These are phyloP conservation scores for Suillus brevipes DNA, from an alignment of 768 basidiomycete species.

Conservation along the genomic window DNA sequence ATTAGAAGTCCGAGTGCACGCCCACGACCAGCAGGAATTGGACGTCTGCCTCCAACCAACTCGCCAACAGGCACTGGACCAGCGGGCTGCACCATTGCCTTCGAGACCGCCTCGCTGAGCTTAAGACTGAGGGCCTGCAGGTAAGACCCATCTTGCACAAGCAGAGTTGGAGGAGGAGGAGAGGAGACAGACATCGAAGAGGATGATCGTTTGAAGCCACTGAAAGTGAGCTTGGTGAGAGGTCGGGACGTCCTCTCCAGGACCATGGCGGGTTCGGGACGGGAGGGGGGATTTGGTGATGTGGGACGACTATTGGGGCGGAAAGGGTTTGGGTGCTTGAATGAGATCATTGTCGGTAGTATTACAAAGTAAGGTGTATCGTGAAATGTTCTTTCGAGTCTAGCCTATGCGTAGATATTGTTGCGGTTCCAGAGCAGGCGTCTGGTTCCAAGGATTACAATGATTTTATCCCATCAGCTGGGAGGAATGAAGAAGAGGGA, in stretches of 20 bases:
- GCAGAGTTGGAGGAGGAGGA: constrained; percentile 38
- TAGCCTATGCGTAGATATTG: constrained; percentile 3
- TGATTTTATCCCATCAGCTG: constrained; percentile 46
- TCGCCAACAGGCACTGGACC: constrained; percentile 54
- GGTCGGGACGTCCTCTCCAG: constrained; percentile 51
- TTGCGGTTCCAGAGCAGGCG: constrained; percentile 32
- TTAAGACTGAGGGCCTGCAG: constrained; percentile 74
- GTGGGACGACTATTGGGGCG: constrained; percentile 63
- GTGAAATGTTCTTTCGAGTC: not conserved
- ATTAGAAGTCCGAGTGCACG: constrained; percentile 66
- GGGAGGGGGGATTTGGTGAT: constrained; percentile 50
- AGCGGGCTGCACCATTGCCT: constrained; percentile 65
- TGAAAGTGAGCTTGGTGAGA: constrained; percentile 58
- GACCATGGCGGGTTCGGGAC: constrained; percentile 31
- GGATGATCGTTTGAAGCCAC: constrained; percentile 57
- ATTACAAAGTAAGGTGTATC: constrained; percentile 1
- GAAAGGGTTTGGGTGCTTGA: constrained; percentile 68
- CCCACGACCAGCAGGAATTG: constrained; percentile 76
- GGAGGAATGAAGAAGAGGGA: constrained; percentile 10
- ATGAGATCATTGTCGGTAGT: constrained; percentile 50
- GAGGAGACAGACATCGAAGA: constrained; percentile 38
- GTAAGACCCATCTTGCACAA: constrained; percentile 78
- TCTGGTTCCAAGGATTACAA: constrained; percentile 38
- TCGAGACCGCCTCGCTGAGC: constrained; percentile 80
- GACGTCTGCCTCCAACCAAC: constrained; percentile 61